Evolutionary conservation across 768 basidiomycete species (phyloP), one percentile per base, ranked within the genome.

Genomic region (Leucosporidium yakuticum): DNA sequence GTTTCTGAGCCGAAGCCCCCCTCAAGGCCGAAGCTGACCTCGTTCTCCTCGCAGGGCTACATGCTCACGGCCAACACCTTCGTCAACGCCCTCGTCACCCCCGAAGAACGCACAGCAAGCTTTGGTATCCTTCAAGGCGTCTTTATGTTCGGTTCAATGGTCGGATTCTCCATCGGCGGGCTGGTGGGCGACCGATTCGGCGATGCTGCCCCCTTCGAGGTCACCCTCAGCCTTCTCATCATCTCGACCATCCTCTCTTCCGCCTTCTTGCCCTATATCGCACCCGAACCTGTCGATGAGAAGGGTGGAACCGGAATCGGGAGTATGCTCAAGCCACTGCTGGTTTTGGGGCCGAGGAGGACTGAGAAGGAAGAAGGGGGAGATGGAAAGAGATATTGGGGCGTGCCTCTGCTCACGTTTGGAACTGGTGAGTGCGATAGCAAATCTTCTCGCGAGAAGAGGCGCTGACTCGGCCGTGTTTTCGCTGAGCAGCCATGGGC

Each of bases 181-280:
- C 25, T 70, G 1, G 57, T 71, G 17, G 74, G 70, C 17, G 73
- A 74, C 32, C n/a, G 39, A 50, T 62, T 76, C 36, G 74, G 74
- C 47, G 51, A 69, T 1, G 58, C 70, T 15, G 74, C 77, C 0
- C 78, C 78, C 1, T 78, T 78, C 65, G 60, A 76, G 64, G 64
- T 73, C 32, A 73, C 78, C 15, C 70, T 78, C 62, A 58, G 54
- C 53, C 70, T 77, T 21, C 67, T 79, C 73, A 73, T 34, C 31
- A 51, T 66, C 21, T 70, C 69, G 25, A 66, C 69, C 20, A 14
- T 70, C 51, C 32, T 70, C 66, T 74, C 73, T 0, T 64, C 63
- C 20, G 39, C 76, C 51, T 76, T 74, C 74, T 70, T 79, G 1
- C 79, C 79, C 12, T 78, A 79, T 64, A 70, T 78, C 60, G 25